A percentile compares a stretch with the other conserved stretches of the same genome.
Conservation (phyloP, 306 rosid species). For the Spatholobus suberectus region DNA sequence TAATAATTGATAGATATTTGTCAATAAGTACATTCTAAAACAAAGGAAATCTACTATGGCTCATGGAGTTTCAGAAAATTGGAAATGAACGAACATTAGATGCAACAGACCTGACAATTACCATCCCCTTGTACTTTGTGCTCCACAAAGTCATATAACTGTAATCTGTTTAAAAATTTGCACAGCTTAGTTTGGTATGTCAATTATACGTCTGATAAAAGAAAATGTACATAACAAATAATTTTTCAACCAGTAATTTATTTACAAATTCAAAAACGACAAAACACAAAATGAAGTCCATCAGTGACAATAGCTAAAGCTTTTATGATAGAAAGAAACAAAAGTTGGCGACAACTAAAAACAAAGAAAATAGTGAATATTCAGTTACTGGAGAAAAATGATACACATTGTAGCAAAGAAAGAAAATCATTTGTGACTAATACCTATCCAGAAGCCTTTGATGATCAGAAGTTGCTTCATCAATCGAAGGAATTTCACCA, state of each 20-base stretch:
- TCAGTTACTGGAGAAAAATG: background rate
- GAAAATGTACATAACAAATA: background rate
- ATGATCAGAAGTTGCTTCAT: conserved; percentile 86
- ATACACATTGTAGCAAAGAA: conserved; percentile 32
- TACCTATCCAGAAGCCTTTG: conserved; percentile 87
- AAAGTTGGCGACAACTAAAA: background rate
- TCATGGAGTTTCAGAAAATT: conserved; percentile 25
- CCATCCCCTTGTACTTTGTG: conserved; percentile 80
- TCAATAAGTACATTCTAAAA: conserved; percentile 12
- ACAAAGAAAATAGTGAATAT: conserved; percentile 8
- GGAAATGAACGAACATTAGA: background rate
- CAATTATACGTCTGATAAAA: background rate
- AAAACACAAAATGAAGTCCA: conserved; percentile 5
- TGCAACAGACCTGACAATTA: conserved; percentile 76
- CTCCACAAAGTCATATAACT: conserved; percentile 65
- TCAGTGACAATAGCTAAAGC: background rate
- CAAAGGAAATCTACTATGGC: background rate
- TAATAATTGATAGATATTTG: conserved; percentile 20
- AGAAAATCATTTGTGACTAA: conserved; percentile 15
- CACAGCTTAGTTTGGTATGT: conserved; percentile 22
- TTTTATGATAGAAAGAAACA: conserved; percentile 4
- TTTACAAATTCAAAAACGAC: conserved; percentile 6
- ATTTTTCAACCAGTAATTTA: background rate
- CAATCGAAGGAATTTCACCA: conserved; percentile 89
- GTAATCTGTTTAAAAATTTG: conserved; percentile 55